Evolutionary conservation across 805 yeast species (phyloP), one percentile per base, ranked within the genome.

Genomic region (Cyberlindnera meyerae): DNA sequence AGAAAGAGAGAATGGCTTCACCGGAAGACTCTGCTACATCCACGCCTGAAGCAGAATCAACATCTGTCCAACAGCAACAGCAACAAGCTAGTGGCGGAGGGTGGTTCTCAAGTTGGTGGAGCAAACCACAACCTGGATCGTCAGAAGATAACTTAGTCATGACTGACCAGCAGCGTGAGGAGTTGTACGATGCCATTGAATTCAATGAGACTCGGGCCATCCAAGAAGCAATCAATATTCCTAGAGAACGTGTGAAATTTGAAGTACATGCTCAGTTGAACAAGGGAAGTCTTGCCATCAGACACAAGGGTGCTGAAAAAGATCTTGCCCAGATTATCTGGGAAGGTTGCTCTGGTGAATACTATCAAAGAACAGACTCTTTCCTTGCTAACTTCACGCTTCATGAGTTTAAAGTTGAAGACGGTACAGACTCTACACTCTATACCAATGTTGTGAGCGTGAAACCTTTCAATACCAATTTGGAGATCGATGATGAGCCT

Each of bases 101-200:
- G 4, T 82, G 90, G 93, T 62, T 78, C 36, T 73, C 79, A 8
- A 77, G 88, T 78, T 79, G 89, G 84, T 67, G 74, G 41, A 36
- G 38, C 12, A 30, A 44, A 13, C 31, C 48, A 4, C 32, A 57
- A 3, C 51, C 55, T 4, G 51, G 51, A 2, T 41, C 48, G 2
- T 61, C 62, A 6, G 65, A 67, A 4, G 56, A 63, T 8, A 63
- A 68, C 3, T 55, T 79, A 18, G 65, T 67, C 6, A 73, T 93
- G 57, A 76, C 93, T 0, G 95, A 86, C 11, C 95, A 88, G 47
- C 96, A 93, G 53, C 71, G 85, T 44, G 72, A 86, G 53, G 98
- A 94, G 41, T 66, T 93, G 15, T 89, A 87, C 53, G 95, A 86
- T 42, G 95, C 97, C 0, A 89, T 93, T 45, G 99, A 89, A 44